These are phyloP conservation scores for Beauveria brongniartii DNA, from an alignment of 2,329 filamentous ascomycete species.

Conservation along the genomic window DNA sequence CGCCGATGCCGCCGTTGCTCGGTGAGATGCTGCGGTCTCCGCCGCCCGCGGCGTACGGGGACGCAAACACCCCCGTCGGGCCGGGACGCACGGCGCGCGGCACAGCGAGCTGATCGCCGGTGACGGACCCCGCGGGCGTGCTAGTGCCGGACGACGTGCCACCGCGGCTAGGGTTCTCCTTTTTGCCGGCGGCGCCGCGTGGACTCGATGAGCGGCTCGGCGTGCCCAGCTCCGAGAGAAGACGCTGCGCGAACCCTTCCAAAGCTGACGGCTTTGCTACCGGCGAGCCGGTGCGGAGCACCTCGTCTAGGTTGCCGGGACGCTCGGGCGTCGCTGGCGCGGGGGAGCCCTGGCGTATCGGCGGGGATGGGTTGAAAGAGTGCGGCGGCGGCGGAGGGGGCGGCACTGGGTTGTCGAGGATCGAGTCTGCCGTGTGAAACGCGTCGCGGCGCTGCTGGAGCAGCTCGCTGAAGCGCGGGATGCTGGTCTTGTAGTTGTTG, in stretches of 20 bases:
- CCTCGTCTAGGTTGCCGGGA: conserved; percentile 32
- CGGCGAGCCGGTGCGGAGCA: conserved; percentile 41
- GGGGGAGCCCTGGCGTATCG: conserved; percentile 21
- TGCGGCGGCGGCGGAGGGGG: neutral
- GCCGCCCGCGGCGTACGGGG: neutral
- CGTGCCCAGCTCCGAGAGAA: conserved; percentile 51
- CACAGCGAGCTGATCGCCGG: conserved; percentile 17
- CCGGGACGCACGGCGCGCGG: conserved; percentile 26
- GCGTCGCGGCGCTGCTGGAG: conserved; percentile 57
- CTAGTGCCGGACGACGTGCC: conserved; percentile 20
- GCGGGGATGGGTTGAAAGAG: neutral
- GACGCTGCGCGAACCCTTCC: conserved; percentile 54
- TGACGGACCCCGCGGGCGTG: conserved; percentile 21
- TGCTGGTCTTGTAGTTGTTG: conserved; percentile 31
- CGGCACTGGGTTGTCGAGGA: conserved; percentile 28
- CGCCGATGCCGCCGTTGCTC: conserved; percentile 22
- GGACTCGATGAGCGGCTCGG: conserved; percentile 44
- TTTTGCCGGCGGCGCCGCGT: conserved; percentile 25
- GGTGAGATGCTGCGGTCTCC: conserved; percentile 35
- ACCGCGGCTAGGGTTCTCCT: conserved; percentile 34
- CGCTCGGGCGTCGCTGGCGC: conserved; percentile 33
- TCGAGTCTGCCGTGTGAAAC: conserved; percentile 51
- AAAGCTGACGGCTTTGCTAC: conserved; percentile 45
- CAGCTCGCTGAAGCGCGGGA: conserved; percentile 66
- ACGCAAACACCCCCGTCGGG: conserved; percentile 9